Conservation (phyloP, 73 alveolate species). For the Urostyla sp. region DNA sequence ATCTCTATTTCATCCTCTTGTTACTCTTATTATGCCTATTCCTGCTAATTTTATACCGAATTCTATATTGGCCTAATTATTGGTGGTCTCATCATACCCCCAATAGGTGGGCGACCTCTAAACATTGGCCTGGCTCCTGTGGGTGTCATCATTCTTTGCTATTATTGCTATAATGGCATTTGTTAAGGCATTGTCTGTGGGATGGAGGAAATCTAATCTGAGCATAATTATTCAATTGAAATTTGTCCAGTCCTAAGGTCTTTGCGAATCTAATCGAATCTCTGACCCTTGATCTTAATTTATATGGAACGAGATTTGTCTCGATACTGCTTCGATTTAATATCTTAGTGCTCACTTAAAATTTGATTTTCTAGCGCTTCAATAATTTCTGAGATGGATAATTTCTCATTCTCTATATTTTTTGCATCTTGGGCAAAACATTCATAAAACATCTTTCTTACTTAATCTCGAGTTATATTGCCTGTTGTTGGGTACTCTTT, state of each 20-base stretch:
- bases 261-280: conserved; percentile 25
- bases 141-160: background rate
- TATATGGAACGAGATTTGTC: conserved; percentile 27
- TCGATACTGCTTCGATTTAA: conserved; percentile 42
- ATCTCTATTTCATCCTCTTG: background rate
- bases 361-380: conserved; percentile 33
- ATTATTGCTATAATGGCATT: too few relatives aligned
- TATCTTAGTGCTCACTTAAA: conserved; percentile 42
- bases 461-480: conserved; percentile 28
- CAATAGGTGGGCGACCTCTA: conserved; percentile 28
- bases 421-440: conserved; percentile 10
- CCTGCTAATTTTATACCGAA: background rate
- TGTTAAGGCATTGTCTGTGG: too few relatives aligned
- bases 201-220: too few relatives aligned
- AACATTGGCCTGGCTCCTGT: background rate
- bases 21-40: background rate
- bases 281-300: conserved; percentile 36
- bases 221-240: background rate
- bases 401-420: conserved; percentile 27
- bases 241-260: conserved; percentile 15
- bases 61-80: background rate
- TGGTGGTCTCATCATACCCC: conserved; percentile 39
- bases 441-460: conserved; percentile 42
- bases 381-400: conserved; percentile 1
- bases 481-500: conserved; percentile 35